These are phyloP conservation scores for Moricandia arvensis DNA, from an alignment of 345 rosid species.

Conservation along the genomic window DNA sequence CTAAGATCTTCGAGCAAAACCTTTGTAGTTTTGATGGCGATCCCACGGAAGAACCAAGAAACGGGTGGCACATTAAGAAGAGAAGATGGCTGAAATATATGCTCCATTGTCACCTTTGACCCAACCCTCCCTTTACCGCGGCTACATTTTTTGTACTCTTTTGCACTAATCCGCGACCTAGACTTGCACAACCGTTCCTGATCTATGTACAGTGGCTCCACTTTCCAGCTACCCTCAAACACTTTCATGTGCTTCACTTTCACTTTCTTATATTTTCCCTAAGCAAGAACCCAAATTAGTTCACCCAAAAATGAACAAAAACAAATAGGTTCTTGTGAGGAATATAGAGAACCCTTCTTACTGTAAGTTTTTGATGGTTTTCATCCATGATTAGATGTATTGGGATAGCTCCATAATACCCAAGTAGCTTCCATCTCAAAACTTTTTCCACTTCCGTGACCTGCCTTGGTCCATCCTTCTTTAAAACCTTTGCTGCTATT, in stretches of 20 bases:
- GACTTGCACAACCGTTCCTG: too few species aligned
- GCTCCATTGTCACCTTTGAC: too few species aligned
- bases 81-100: too few species aligned
- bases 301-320: neutral
- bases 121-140: slow-evolving; percentile 46
- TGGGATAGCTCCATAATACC: neutral
- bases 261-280: slow-evolving; percentile 76
- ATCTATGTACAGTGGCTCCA: too few species aligned
- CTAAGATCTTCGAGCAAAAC: slow-evolving; percentile 31
- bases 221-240: too few species aligned
- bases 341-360: neutral
- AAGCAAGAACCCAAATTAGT: neutral
- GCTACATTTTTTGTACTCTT: slow-evolving; percentile 59
- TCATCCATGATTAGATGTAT: neutral
- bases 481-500: slow-evolving; percentile 8
- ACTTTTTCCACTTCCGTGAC: neutral
- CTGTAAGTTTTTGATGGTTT: neutral
- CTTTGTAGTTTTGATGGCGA: too few species aligned
- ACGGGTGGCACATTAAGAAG: too few species aligned
- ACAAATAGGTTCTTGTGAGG: neutral
- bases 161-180: slow-evolving; percentile 50
- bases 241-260: slow-evolving; percentile 9
- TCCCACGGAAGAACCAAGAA: too few species aligned
- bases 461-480: slow-evolving; percentile 17
- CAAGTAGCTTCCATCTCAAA: neutral